Conservation (phyloP, 2,329 filamentous ascomycete genomes). For the Periconia sp. region DNA sequence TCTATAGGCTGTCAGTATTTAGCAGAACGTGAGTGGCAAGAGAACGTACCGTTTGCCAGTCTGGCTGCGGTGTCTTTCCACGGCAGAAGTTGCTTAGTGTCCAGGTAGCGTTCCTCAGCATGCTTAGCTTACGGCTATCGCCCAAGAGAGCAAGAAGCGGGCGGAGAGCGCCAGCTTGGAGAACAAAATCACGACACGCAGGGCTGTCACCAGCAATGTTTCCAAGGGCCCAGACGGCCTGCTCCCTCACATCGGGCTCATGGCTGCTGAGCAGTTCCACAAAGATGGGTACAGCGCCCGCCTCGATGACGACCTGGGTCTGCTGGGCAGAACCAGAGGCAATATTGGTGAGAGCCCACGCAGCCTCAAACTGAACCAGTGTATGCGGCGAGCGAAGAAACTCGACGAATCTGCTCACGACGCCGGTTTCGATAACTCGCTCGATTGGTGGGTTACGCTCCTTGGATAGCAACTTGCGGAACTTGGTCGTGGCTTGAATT, state of each 20-base stretch:
- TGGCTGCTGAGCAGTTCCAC: constrained; percentile 94
- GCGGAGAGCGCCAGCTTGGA: constrained; percentile 87
- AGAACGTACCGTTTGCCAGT: constrained; percentile 87
- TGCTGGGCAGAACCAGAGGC: constrained; percentile 95
- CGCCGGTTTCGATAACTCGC: constrained; percentile 98
- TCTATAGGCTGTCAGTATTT: constrained; percentile 60
- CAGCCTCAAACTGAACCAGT: constrained; percentile 97
- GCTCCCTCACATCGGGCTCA: constrained; percentile 96
- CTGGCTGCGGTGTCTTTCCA: constrained; percentile 98
- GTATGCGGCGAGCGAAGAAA: constrained; percentile 98
- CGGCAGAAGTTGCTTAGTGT: constrained; percentile 99
- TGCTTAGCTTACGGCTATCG: constrained; percentile 98
- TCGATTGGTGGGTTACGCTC: constrained; percentile 99
- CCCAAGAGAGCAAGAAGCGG: constrained; percentile 88
- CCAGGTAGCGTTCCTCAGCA: constrained; percentile 98
- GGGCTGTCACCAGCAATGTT: constrained; percentile 99
- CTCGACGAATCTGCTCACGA: constrained; percentile 96
- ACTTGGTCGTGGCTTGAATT: constrained; percentile 97
- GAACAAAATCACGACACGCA: constrained; percentile 94
- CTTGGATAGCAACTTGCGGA: constrained; percentile 96
- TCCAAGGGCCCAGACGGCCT: constrained; percentile 97
- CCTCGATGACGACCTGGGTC: constrained; percentile 98
- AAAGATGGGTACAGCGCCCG: constrained; percentile 97
- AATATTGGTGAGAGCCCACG: constrained; percentile 99
- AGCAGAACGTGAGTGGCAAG: neutral